Percentiles rank a stretch among this genome's conserved stretches.
Conservation (phyloP, 495 filamentous ascomycete species). For the Neurospora tetraspora region DNA sequence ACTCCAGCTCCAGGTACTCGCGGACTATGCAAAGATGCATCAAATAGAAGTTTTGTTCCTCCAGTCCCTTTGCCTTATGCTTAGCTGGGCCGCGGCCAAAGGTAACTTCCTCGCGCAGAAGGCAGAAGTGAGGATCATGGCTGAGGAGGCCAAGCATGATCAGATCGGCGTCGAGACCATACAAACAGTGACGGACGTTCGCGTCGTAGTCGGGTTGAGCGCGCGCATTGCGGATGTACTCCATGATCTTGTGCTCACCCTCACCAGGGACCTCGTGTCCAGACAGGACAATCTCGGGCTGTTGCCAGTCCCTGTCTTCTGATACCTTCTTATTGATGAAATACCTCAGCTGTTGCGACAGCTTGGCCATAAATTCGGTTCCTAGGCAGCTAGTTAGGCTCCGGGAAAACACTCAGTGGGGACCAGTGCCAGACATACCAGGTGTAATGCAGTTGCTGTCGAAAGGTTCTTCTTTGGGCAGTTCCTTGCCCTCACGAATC, state of each 20-base stretch:
- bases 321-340: slow-evolving; percentile 98
- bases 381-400: slow-evolving; percentile 5
- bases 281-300: slow-evolving; percentile 88
- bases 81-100: slow-evolving; percentile 72
- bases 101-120: slow-evolving; percentile 94
- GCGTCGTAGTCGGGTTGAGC: slow-evolving; percentile 86
- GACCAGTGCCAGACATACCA: slow-evolving; percentile 28
- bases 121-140: slow-evolving; percentile 96
- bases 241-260: slow-evolving; percentile 99
- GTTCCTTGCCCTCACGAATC: slow-evolving; percentile 72
- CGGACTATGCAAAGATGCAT: slow-evolving; percentile 96
- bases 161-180: slow-evolving; percentile 93
- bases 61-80: slow-evolving; percentile 86
- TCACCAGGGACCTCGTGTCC: slow-evolving; percentile 99
- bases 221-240: slow-evolving; percentile 95
- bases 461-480: slow-evolving; percentile 92
- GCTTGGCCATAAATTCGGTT: slow-evolving; percentile 95
- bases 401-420: not conserved
- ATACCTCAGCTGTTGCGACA: slow-evolving; percentile 90
- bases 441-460: slow-evolving; percentile 99
- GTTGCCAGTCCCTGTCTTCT: slow-evolving; percentile 95
- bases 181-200: slow-evolving; percentile 95
- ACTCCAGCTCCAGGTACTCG: slow-evolving; percentile 94
- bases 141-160: slow-evolving; percentile 97
- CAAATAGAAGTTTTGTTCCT: slow-evolving; percentile 98